These are phyloP conservation scores for Populus hybrid DNA, from an alignment of 441 rosid species.

Conservation along the genomic window DNA sequence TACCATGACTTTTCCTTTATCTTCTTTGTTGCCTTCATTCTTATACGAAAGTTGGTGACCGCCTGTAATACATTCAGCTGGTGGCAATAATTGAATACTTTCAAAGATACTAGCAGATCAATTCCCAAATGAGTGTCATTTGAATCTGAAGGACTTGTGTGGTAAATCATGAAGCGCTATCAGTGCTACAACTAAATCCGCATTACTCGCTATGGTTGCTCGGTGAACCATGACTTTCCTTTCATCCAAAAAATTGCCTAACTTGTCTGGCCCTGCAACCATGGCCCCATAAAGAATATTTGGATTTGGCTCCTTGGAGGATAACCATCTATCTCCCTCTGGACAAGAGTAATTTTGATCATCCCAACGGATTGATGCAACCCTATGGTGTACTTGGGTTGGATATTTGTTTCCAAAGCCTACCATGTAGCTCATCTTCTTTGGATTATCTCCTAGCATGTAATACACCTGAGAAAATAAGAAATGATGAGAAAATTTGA, in stretches of 20 bases:
- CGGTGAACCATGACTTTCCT: slow-evolving; percentile 81
- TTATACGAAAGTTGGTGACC: neutral
- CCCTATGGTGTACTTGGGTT: slow-evolving; percentile 80
- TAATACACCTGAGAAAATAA: slow-evolving; percentile 49
- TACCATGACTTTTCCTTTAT: neutral
- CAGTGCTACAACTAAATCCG: slow-evolving; percentile 75
- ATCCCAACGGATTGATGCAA: slow-evolving; percentile 68
- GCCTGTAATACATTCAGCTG: neutral
- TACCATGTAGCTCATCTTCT: slow-evolving; percentile 90
- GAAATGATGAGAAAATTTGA: neutral
- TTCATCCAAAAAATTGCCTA: slow-evolving; percentile 69
- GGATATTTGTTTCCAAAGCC: slow-evolving; percentile 88
- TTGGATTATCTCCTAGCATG: slow-evolving; percentile 88
- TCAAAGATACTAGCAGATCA: slow-evolving; percentile 42
- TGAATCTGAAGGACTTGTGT: neutral
- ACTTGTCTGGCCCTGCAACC: slow-evolving; percentile 86
- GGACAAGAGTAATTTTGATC: slow-evolving; percentile 35
- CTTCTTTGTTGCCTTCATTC: neutral
- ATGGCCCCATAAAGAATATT: slow-evolving; percentile 76
- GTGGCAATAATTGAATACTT: slow-evolving; percentile 20
- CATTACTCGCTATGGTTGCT: slow-evolving; percentile 87
- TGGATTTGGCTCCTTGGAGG: slow-evolving; percentile 68
- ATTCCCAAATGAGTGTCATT: slow-evolving; percentile 30
- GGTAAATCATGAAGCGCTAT: slow-evolving; percentile 52
- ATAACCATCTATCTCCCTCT: slow-evolving; percentile 66